A percentile compares a stretch with the other conserved stretches of the same genome.
These are phyloP conservation scores for Asparagopsis taxiformis DNA, from an alignment of 31 red algal species.

Conservation along the genomic window DNA sequence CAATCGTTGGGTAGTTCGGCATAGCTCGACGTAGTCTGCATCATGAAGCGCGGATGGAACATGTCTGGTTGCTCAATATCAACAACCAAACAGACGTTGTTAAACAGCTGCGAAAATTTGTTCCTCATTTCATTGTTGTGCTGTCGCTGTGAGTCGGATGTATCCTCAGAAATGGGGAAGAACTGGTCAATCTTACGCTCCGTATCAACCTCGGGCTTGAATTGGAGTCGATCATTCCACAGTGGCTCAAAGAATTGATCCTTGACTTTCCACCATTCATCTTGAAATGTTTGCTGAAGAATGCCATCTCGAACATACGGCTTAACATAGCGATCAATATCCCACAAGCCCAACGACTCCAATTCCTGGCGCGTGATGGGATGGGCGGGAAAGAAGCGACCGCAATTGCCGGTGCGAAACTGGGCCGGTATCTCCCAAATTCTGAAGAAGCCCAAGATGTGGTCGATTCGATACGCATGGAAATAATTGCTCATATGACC, in stretches of 20 bases:
- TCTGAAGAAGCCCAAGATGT: slow-evolving; percentile 93
- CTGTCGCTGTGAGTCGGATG: slow-evolving; percentile 36
- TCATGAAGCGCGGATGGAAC: slow-evolving; percentile 87
- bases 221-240: slow-evolving; percentile 67
- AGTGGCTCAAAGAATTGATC: slow-evolving; percentile 84
- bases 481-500: slow-evolving; percentile 84
- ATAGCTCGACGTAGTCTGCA: slow-evolving; percentile 74
- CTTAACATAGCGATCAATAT: slow-evolving; percentile 80
- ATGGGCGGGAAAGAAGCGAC: slow-evolving; percentile 72
- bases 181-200: slow-evolving; percentile 64
- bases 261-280: slow-evolving; percentile 63
- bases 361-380: slow-evolving; percentile 73
- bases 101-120: slow-evolving; percentile 44
- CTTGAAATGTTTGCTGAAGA: slow-evolving; percentile 72
- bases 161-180: slow-evolving; percentile 33
- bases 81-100: slow-evolving; percentile 79
- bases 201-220: slow-evolving; percentile 74
- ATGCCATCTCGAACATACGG: slow-evolving; percentile 85
- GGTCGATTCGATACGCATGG: slow-evolving; percentile 96
- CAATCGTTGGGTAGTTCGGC: slow-evolving; percentile 74
- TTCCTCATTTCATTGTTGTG: slow-evolving; percentile 23
- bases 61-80: slow-evolving; percentile 65
- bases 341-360: slow-evolving; percentile 84
- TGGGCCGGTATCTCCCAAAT: slow-evolving; percentile 90
- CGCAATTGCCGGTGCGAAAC: slow-evolving; percentile 65